phyloP scores from a whole-genome alignment of 257 asterid species.

The Fraxinus excelsior region DNA sequence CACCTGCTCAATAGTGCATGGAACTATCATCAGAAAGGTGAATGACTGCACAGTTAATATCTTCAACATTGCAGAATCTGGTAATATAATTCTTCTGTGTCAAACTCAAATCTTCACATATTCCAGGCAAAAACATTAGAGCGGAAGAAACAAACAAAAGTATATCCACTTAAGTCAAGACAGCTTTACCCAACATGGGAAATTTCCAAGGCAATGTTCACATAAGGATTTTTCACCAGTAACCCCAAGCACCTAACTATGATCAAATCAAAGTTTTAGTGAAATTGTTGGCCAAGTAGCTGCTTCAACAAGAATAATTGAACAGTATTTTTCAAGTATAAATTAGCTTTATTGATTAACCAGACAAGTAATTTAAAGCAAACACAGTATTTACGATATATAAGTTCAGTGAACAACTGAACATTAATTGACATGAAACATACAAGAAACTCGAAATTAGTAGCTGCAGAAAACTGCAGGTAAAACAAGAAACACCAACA shows the following conservation, averaged over 20 bases:
- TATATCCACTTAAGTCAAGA: no score
- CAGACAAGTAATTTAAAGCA: neutral
- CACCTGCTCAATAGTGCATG: conserved; percentile 54
- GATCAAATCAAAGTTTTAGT: no score
- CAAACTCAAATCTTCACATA: neutral
- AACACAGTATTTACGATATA: neutral
- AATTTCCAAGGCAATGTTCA: no score
- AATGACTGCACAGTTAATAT: neutral
- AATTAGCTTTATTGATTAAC: no score
- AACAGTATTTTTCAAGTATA: no score
- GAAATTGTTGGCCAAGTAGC: no score
- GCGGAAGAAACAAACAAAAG: neutral
- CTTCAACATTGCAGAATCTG: neutral
- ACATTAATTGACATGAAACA: neutral
- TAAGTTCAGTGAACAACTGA: neutral
- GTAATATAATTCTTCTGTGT: neutral
- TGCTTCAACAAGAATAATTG: neutral
- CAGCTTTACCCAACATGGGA: no score
- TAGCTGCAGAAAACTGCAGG: neutral
- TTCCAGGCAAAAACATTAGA: neutral
- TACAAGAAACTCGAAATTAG: neutral
- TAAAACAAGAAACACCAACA: neutral
- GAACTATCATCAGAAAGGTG: conserved; percentile 5
- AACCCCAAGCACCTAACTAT: no score
- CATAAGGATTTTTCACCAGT: no score